Evolutionary conservation across 2,329 filamentous ascomycete genomes (phyloP), one percentile per base, ranked within the genome.

Genomic region (Stylonectria norvegica): DNA sequence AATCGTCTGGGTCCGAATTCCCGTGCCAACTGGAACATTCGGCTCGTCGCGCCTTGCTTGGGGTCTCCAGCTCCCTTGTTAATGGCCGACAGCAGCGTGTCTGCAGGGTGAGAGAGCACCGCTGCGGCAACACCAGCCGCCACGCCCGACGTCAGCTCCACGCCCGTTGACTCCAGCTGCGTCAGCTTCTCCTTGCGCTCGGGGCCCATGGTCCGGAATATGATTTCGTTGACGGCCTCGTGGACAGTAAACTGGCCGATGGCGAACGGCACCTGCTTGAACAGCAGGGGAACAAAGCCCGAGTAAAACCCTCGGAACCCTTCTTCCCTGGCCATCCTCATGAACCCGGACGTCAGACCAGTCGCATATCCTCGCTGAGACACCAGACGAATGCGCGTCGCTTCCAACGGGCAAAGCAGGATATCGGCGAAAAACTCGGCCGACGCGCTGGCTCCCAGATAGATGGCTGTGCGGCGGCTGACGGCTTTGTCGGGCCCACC

Each of bases 231-330:
- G 56, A 85, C 87, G 59, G 87, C 91, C 72, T 95, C 89, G 75
- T 88, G 93, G 40, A 91, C 89, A 54, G 90, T 87, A 73, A 95
- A 95, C 74, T 95, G 94, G 65, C 88, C 82, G 70, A 95, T 89
- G 53, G 89, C 94, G 72, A 94, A 95, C 14, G 89, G 89, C 40
- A 95, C 84, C 76, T 93, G 87, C 70, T 91, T 90, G 71, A 87
- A 89, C 50, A 89, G 75, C 55, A 91, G 82, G 19, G 87, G 87
- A 37, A 89, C 85, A 69, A 95, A 94, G 52, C 89, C 89, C 49
- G 86, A 89, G 76, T 95, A 95, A 72, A 95, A 91, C 46, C 86
- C 89, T 55, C 77, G 79, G 44, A 90, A 43, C 60, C 88, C 86
- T 67, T 93, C 87, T 57, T 80, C 82, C 62, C 79, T 81, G 34